Evolutionary conservation across 345 rosid species (phyloP).

Genomic region (Hibiscus trionum): DNA sequence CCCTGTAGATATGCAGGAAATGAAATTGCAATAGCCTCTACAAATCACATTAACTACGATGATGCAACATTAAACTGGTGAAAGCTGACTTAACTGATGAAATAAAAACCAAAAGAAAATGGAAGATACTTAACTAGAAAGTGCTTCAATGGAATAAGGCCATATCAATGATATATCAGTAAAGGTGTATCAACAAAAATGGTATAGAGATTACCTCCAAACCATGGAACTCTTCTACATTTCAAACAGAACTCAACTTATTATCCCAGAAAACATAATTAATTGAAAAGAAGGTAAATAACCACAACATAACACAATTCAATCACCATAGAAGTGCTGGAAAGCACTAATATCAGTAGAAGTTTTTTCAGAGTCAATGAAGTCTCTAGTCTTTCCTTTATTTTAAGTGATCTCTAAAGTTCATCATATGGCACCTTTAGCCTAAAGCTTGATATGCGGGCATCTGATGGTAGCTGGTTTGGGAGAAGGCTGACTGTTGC

Average conservation of each 20-base stretch:
- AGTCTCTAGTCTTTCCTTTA: too few relatives aligned
- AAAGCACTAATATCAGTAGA: too few relatives aligned
- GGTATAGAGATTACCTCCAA: slow-evolving; percentile 42
- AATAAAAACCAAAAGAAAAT: neutral
- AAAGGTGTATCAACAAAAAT: slow-evolving; percentile 23
- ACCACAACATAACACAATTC: slow-evolving; percentile 19
- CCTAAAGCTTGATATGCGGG: too few relatives aligned
- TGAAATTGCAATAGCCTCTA: slow-evolving; percentile 45
- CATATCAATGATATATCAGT: slow-evolving; percentile 12
- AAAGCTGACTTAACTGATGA: slow-evolving; percentile 21
- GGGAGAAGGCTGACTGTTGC: too few relatives aligned
- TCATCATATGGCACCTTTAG: too few relatives aligned
- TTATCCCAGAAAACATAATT: slow-evolving; percentile 20
- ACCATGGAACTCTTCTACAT: slow-evolving; percentile 34
- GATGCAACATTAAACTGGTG: slow-evolving; percentile 16
- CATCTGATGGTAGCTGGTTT: too few relatives aligned
- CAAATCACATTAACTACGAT: slow-evolving; percentile 30
- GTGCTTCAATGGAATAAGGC: slow-evolving; percentile 14
- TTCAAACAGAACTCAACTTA: slow-evolving; percentile 29
- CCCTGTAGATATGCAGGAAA: slow-evolving; percentile 62
- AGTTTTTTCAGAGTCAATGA: too few relatives aligned
- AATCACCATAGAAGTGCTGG: too few relatives aligned
- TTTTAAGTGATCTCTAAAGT: too few relatives aligned
- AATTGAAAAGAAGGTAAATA: slow-evolving; percentile 24
- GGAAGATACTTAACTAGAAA: slow-evolving; percentile 14